Evolutionary conservation across 768 basidiomycete genomes (phyloP), one percentile per base, ranked within the genome.

Genomic region (Podaxis mareebaensis): DNA sequence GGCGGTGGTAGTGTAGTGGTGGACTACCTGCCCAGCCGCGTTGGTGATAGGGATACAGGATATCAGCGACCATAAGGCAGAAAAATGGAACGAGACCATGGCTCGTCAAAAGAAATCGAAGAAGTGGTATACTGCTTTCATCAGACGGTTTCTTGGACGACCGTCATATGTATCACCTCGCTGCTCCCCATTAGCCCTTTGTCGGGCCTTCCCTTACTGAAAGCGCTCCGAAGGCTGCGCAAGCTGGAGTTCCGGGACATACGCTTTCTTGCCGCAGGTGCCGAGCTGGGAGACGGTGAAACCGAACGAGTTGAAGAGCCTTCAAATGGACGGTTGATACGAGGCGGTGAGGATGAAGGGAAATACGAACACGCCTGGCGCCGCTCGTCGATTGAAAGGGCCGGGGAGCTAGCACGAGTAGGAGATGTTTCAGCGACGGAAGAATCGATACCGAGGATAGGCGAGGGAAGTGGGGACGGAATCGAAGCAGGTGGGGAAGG

Each of bases 91-190:
- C 22, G 57, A 63, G 64, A 55, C 24, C 57, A 56, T 22, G 62
- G 61, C 51, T 33, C 53, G 10, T 30, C 39, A 46, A 62, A 46
- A 51, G 33, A 51, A 53, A 15, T 36, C 17, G 39, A 51, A 56
- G 40, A 46, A 12, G 6, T n/a, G 42, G 36, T 10, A 61, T 54
- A 42, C 30, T 39, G 26, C 33, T 13, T 1, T 2, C 17, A 20
- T 28, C 67, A 78, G 36, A 69, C 71, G 11, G 74, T 76, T 63
- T 83, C 82, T 58, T 76, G 77, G 30, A 80, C 76, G 44, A 81
- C 75, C 1, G 79, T 78, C 79, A 82, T 79, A 66, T 77, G 77
- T 46, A 84, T 74, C 59, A 74, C 70, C 66, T 79, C 77, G n/a
- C 40, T 63, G 7, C 58, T 56, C n/a, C 72, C 64, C 3, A 59